Evolutionary conservation across 1,139 yeast genomes (phyloP).

Genomic region (Casaregolazyma lundiana): DNA sequence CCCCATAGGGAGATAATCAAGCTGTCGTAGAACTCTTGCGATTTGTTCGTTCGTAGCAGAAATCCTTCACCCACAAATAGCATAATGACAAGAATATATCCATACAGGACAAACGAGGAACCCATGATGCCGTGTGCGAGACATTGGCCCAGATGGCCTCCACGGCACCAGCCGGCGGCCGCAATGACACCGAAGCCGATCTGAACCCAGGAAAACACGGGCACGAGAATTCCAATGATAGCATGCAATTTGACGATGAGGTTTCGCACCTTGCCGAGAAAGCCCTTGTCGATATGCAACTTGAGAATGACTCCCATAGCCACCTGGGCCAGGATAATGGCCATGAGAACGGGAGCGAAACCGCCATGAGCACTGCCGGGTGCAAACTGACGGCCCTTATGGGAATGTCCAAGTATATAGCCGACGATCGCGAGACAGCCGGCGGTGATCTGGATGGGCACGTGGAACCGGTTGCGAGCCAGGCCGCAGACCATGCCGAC

Average conservation of each 20-base stretch:
- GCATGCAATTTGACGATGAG: conserved; percentile 33
- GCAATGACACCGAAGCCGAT: conserved; percentile 79
- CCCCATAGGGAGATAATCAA: conserved; percentile 84
- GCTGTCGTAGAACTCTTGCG: conserved; percentile 86
- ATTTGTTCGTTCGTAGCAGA: conserved; percentile 40
- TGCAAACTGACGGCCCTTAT: conserved; percentile 35
- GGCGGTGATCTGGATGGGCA: conserved; percentile 37
- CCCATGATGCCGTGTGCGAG: conserved; percentile 98
- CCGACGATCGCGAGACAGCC: conserved; percentile 35
- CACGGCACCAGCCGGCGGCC: conserved; percentile 76
- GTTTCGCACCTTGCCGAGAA: conserved; percentile 31
- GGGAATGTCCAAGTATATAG: conserved; percentile 37
- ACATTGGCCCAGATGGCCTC: conserved; percentile 81
- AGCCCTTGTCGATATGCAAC: conserved; percentile 34
- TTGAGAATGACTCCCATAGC: conserved; percentile 34
- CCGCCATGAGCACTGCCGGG: conserved; percentile 31
- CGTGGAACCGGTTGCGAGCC: conserved; percentile 36
- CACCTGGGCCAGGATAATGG: conserved; percentile 29
- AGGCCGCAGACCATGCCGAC: conserved; percentile 39
- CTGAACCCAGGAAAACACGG: conserved; percentile 55
- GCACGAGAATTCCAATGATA: conserved; percentile 35
- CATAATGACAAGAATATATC: conserved; percentile 61
- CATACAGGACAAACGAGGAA: conserved; percentile 73
- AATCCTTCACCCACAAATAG: conserved; percentile 46
- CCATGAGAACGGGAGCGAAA: conserved; percentile 30